Evolutionary conservation across 495 filamentous ascomycete genomes (phyloP).

Genomic region (Viridothelium virens): DNA sequence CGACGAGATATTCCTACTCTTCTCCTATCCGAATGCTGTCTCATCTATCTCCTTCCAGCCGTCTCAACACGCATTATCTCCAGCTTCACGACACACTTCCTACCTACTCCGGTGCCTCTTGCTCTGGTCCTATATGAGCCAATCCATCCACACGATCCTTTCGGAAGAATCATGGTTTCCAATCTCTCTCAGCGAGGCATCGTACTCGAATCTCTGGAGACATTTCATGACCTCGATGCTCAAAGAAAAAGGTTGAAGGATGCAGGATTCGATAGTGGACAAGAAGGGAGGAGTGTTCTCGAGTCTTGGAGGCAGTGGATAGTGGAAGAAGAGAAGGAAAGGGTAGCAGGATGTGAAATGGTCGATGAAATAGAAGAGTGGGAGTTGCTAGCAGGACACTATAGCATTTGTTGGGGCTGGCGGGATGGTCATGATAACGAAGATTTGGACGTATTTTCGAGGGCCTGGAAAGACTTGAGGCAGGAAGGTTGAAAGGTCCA

Average conservation of each 20-base stretch:
- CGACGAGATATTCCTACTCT: slow-evolving; percentile 59
- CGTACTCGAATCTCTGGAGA: slow-evolving; percentile 69
- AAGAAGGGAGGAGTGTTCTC: slow-evolving; percentile 59
- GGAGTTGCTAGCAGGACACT: slow-evolving; percentile 78
- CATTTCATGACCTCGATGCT: slow-evolving; percentile 55
- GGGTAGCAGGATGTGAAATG: slow-evolving; percentile 73
- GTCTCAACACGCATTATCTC: slow-evolving; percentile 56
- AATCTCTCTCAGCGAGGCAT: slow-evolving; percentile 85
- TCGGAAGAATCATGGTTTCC: slow-evolving; percentile 81
- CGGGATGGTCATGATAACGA: slow-evolving; percentile 37
- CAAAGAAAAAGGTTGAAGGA: slow-evolving; percentile 58
- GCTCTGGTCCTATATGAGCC: slow-evolving; percentile 83
- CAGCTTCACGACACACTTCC: slow-evolving; percentile 53
- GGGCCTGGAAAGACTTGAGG: slow-evolving; percentile 22
- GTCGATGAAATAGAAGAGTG: slow-evolving; percentile 96
- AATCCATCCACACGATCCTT: slow-evolving; percentile 70
- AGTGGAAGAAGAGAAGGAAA: slow-evolving; percentile 60
- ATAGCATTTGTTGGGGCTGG: slow-evolving; percentile 84
- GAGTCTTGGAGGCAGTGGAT: slow-evolving; percentile 72
- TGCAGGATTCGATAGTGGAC: slow-evolving; percentile 52
- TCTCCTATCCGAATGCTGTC: slow-evolving; percentile 85
- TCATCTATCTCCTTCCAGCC: slow-evolving; percentile 68
- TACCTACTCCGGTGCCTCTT: slow-evolving; percentile 40
- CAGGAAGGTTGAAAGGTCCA: slow-evolving; percentile 10
- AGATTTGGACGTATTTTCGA: slow-evolving; percentile 18